Conservation (phyloP, 2,329 filamentous ascomycete genomes). For the Xylariaceae sp. region DNA sequence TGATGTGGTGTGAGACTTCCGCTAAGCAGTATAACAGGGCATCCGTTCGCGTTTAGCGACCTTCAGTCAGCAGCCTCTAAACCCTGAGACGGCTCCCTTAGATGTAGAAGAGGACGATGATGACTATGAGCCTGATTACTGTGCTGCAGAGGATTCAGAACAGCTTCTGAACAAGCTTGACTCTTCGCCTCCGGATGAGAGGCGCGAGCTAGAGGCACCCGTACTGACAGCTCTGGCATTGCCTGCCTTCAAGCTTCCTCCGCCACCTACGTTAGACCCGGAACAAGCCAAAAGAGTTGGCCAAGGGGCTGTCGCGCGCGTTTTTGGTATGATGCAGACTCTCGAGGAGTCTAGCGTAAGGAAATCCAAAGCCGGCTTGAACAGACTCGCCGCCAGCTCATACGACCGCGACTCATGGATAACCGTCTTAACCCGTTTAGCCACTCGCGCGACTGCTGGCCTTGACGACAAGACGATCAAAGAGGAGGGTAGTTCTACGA, state of each 20-base stretch:
- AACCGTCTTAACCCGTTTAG: conserved; percentile 77
- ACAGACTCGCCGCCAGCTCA: conserved; percentile 74
- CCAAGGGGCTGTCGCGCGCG: conserved; percentile 66
- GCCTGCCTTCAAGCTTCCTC: conserved; percentile 72
- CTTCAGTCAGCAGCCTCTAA: conserved; percentile 45
- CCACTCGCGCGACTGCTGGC: conserved; percentile 69
- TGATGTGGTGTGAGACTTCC: not conserved
- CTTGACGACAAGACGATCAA: conserved; percentile 59
- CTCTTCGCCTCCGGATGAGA: conserved; percentile 55
- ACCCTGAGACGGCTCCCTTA: conserved; percentile 55
- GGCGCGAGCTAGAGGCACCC: conserved; percentile 39
- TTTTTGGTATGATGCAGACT: conserved; percentile 71
- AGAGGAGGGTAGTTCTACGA: conserved; percentile 44
- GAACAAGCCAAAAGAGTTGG: conserved; percentile 70
- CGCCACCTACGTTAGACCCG: conserved; percentile 66
- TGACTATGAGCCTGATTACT: conserved; percentile 87
- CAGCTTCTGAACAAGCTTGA: conserved; percentile 75
- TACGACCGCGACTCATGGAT: conserved; percentile 89
- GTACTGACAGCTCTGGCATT: conserved; percentile 55
- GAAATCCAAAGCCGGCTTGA: conserved; percentile 68
- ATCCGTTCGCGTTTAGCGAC: conserved; percentile 47
- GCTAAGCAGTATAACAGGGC: conserved; percentile 34
- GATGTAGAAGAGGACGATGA: conserved; percentile 77
- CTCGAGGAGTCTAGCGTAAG: conserved; percentile 61
- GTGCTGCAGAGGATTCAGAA: conserved; percentile 68